These are phyloP conservation scores for Beauveria sp. DNA, from an alignment of 2,329 filamentous ascomycete genomes.

Conservation along the genomic window DNA sequence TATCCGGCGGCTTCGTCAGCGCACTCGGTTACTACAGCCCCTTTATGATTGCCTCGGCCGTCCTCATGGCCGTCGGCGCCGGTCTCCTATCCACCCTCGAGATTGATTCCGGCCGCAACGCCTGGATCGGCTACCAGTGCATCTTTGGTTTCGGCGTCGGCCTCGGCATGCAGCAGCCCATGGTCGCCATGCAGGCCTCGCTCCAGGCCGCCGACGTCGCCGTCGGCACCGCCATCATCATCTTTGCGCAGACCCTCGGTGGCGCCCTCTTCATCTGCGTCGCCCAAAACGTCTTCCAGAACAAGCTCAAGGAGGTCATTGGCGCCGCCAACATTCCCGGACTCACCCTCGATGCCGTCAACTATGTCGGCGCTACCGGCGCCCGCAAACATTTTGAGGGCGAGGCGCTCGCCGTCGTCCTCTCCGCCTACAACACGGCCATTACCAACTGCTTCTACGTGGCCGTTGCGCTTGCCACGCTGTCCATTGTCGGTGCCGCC, in stretches of 20 bases:
- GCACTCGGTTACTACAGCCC: slow-evolving; percentile 16
- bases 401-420: slow-evolving; percentile 25
- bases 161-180: slow-evolving; percentile 34
- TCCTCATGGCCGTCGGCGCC: slow-evolving; percentile 22
- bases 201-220: slow-evolving; percentile 35
- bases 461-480: slow-evolving; percentile 34
- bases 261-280: slow-evolving; percentile 43
- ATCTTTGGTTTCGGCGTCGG: slow-evolving; percentile 36
- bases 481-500: slow-evolving; percentile 34
- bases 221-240: slow-evolving; percentile 36
- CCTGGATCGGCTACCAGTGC: slow-evolving; percentile 23
- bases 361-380: slow-evolving; percentile 30
- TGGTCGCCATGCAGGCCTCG: slow-evolving; percentile 39
- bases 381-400: slow-evolving; percentile 23
- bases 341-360: slow-evolving; percentile 25
- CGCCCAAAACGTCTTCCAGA: slow-evolving; percentile 43
- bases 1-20: not conserved
- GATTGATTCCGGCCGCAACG: slow-evolving; percentile 3
- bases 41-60: slow-evolving; percentile 24
- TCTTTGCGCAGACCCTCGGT: slow-evolving; percentile 38
- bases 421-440: slow-evolving; percentile 37
- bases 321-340: slow-evolving; percentile 27
- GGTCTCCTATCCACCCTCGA: slow-evolving; percentile 30
- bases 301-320: slow-evolving; percentile 32
- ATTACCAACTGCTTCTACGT: slow-evolving; percentile 35